Conservation (phyloP, 2,329 filamentous ascomycete species). For the Thelonectria olida region DNA sequence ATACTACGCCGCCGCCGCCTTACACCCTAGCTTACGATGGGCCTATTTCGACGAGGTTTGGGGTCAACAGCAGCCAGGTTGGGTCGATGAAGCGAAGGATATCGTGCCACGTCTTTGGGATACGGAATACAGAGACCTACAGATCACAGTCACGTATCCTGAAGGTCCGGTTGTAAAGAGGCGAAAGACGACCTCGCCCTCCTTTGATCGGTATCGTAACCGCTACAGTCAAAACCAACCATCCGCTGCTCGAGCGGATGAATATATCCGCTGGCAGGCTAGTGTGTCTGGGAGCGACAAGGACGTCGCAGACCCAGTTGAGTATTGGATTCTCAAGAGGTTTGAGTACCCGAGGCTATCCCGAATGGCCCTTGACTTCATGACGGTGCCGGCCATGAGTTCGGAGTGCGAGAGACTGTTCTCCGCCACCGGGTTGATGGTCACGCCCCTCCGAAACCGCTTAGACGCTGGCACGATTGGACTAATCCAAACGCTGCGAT, state of each 20-base stretch:
- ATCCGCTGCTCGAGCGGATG: not conserved
- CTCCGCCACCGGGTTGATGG: constrained; percentile 14
- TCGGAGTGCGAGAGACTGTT: constrained; percentile 26
- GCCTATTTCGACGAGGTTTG: constrained; percentile 17
- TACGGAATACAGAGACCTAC: not conserved
- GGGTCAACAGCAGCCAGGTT: not conserved
- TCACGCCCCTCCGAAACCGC: not conserved
- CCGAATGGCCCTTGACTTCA: constrained; percentile 23
- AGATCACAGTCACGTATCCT: not conserved
- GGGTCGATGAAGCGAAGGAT: constrained; percentile 1
- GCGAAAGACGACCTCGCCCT: not conserved
- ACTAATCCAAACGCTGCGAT: not conserved
- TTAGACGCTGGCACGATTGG: not conserved
- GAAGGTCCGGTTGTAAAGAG: constrained; percentile 1
- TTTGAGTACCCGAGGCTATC: constrained; percentile 15
- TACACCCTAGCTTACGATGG: constrained; percentile 17
- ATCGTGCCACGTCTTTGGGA: constrained; percentile 2
- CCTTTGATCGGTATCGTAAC: constrained; percentile 4
- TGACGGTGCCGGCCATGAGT: constrained; percentile 21
- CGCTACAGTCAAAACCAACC: not conserved
- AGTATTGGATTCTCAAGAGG: constrained; percentile 14
- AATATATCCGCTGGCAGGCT: not conserved
- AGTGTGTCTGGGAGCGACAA: not conserved
- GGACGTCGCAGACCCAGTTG: constrained; percentile 11
- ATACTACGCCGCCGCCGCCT: too few relatives aligned